Evolutionary conservation across 73 alveolate species (phyloP).

Genomic region (Stentor coeruleus): DNA sequence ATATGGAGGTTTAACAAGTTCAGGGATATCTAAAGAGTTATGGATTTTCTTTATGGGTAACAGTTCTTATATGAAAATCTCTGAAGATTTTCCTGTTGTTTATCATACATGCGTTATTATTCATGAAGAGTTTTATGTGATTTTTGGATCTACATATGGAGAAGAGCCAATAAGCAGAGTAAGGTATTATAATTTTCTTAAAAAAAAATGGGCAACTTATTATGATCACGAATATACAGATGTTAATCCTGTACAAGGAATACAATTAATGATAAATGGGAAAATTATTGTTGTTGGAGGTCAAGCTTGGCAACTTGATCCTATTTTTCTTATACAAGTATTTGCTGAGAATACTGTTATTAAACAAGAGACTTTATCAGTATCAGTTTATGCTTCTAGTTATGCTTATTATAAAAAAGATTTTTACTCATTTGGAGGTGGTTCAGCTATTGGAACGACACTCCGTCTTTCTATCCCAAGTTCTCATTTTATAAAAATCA

Average conservation of each 20-base stretch:
- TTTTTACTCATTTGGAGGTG: neutral
- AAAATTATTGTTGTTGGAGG: neutral
- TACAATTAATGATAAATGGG: neutral
- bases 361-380: neutral
- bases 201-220: no score
- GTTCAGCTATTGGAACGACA: neutral
- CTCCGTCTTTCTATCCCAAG: neutral
- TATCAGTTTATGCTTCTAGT: neutral
- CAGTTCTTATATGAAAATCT: neutral
- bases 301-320: constrained; percentile 7
- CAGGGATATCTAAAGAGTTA: neutral
- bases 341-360: neutral
- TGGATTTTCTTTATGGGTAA: neutral
- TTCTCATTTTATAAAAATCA: neutral
- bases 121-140: neutral
- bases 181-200: neutral
- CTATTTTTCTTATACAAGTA: no score
- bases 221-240: no score
- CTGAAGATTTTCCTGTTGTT: neutral
- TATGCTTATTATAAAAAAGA: neutral
- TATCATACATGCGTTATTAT: neutral
- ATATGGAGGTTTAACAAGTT: no score
- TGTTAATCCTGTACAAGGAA: no score
- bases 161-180: neutral
- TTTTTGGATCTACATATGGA: neutral